A percentile compares a stretch with the other conserved stretches of the same genome.
Evolutionary conservation across 768 basidiomycete genomes (phyloP).

Genomic region (Pulveroboletus sp.): DNA sequence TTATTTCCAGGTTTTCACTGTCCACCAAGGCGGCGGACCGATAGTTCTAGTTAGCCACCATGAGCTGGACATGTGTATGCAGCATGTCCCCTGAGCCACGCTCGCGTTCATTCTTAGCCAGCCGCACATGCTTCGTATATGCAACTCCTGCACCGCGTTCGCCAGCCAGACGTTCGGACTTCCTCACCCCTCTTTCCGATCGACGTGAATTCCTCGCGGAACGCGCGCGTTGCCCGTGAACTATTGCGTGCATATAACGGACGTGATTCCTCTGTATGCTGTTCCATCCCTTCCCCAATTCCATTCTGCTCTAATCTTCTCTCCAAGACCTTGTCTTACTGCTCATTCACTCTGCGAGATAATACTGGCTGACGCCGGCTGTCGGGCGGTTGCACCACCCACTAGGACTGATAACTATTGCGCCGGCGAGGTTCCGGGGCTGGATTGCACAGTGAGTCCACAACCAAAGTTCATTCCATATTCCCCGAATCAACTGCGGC

Average conservation of each 20-base stretch:
- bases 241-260: slow-evolving; percentile 23
- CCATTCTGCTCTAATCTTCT: slow-evolving; percentile 2
- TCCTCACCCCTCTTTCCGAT: slow-evolving; percentile 6
- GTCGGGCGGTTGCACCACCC: slow-evolving; percentile 1
- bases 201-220: slow-evolving; percentile 10
- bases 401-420: slow-evolving; percentile 6
- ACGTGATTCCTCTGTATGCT: slow-evolving; percentile 4
- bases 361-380: slow-evolving; percentile 1
- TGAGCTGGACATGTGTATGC: slow-evolving; percentile 5
- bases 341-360: slow-evolving; percentile 1
- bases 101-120: slow-evolving; percentile 14
- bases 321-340: background rate
- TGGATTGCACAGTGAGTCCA: slow-evolving; percentile 14
- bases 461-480: background rate
- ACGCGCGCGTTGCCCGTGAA: slow-evolving; percentile 10
- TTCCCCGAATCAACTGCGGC: slow-evolving; percentile 20
- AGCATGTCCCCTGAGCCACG: slow-evolving; percentile 12
- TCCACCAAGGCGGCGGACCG: background rate
- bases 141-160: slow-evolving; percentile 19
- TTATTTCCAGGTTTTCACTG: background rate
- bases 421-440: background rate
- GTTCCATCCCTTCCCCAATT: slow-evolving; percentile 12
- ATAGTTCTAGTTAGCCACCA: background rate
- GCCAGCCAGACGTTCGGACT: slow-evolving; percentile 9
- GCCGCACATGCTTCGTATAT: slow-evolving; percentile 11